Base-by-base conservation (phyloP, 306 rosid species). In the Vicia villosa region DNA sequence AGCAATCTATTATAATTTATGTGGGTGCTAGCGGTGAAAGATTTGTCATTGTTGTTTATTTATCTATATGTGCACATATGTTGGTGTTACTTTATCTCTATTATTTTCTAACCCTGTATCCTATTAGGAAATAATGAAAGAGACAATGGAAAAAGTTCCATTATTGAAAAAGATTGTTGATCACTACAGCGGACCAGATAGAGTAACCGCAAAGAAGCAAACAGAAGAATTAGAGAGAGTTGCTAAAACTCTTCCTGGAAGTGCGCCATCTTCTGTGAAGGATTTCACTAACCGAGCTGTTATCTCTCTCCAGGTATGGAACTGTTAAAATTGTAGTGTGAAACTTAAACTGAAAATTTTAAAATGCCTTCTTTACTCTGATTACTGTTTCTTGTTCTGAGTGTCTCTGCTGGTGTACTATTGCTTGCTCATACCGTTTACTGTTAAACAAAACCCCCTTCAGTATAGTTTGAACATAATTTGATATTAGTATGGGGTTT, bases 191-290 rank as follows among this genome's bases (percentile, higher is more conserved):
- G 98, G 97, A 69, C 89, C 94, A 1, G 90, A 90, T 80, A 85
- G 88, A 83, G 91, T 88, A 47, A 94, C 98, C 63, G 98, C 96
- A 64, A 94, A 81, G 89, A 70, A 79, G 75, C 98, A 88, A 69
- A 80, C 84, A 41, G 74, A 79, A 78, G 96, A 94, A 79, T 78
- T 94, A 68, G 95, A 94, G 76, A 85, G 95, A 69, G 96, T 90
- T 74, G 91, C 97, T n/a, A 87, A 82, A 63, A 87, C 87, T 65
- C 86, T 90, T 61, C 95, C 98, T 8, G 60, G 41, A 80, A 88
- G 77, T 47, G 85, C 86, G 8, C 90, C 97, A 51, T 77, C 85
- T 81, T 90, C 98, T 34, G 83, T 94, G 61, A 88, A 85, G 82
- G 81, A 47, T 65, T 94, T 94, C 75, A 72, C 98, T 57, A 79